Evolutionary conservation across 2,329 filamentous ascomycete species (phyloP).

Genomic region (Neopestalotiopsis rosae): DNA sequence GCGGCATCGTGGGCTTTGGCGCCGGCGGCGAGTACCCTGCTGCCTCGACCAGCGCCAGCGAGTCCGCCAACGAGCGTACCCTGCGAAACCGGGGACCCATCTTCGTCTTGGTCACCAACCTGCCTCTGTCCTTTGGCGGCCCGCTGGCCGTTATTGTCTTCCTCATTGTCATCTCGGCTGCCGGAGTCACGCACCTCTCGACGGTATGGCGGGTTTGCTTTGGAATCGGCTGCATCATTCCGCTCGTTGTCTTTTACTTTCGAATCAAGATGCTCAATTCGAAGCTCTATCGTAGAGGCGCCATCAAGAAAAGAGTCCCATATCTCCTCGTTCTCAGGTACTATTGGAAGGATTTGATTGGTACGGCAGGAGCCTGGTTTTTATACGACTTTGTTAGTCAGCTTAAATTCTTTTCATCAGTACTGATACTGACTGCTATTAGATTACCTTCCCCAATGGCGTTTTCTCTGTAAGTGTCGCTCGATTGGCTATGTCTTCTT

Average conservation of each 20-base stretch:
- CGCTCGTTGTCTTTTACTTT: constrained; percentile 61
- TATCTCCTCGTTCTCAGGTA: constrained; percentile 55
- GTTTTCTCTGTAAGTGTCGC: constrained; percentile 14
- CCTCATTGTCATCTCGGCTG: constrained; percentile 48
- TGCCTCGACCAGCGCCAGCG: constrained; percentile 49
- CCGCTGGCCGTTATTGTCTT: constrained; percentile 45
- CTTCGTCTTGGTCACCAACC: constrained; percentile 53
- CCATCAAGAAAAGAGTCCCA: constrained; percentile 57
- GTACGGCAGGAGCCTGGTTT: constrained; percentile 62
- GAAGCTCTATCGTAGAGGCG: constrained; percentile 55
- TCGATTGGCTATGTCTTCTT: too few species aligned
- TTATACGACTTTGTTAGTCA: constrained; percentile 39
- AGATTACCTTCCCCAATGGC: constrained; percentile 26
- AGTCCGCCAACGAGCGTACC: constrained; percentile 52
- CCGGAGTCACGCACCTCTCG: constrained; percentile 38
- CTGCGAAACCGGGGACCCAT: constrained; percentile 42
- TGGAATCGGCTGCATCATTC: constrained; percentile 53
- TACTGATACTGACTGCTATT: constrained; percentile 43
- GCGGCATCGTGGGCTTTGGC: constrained; percentile 54
- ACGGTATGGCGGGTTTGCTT: constrained; percentile 56
- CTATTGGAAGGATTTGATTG: constrained; percentile 60
- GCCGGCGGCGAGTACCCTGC: constrained; percentile 45
- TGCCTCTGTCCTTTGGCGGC: constrained; percentile 16
- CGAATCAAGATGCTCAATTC: constrained; percentile 58
- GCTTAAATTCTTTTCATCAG: constrained; percentile 28